phyloP scores from a whole-genome alignment of 1,284 basidiomycete species.

The Leccinum pachyderme region DNA sequence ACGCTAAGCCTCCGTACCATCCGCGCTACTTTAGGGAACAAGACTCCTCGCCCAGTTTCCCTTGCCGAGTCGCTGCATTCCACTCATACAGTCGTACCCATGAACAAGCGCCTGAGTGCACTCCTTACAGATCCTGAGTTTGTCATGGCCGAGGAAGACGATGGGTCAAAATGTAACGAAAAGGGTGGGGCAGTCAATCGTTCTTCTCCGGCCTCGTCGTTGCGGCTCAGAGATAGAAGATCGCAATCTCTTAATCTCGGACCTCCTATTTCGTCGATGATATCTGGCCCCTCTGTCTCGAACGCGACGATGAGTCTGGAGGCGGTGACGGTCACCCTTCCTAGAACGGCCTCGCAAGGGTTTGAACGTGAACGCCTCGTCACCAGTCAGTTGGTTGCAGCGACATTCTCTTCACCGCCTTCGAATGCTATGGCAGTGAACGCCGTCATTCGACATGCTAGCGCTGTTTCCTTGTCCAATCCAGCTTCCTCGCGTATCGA shows the following conservation, averaged over 20 bases:
- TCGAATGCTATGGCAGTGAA: conserved; percentile 11
- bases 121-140: conserved; percentile 65
- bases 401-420: conserved; percentile 24
- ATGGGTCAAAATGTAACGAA: conserved; percentile 37
- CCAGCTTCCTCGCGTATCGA: conserved; percentile 16
- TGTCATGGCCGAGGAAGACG: conserved; percentile 50
- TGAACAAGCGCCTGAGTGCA: conserved; percentile 63
- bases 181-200: conserved; percentile 21
- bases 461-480: conserved; percentile 10
- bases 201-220: conserved; percentile 27
- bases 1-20: conserved; percentile 71
- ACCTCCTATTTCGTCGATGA: conserved; percentile 32
- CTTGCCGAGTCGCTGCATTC: conserved; percentile 73
- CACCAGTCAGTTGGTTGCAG: conserved; percentile 15
- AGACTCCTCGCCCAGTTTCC: conserved; percentile 66
- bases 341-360: conserved; percentile 31
- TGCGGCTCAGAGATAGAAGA: conserved; percentile 50
- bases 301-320: conserved; percentile 34
- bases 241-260: conserved; percentile 61
- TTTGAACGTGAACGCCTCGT: conserved; percentile 24
- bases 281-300: conserved; percentile 24
- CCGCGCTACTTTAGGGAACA: conserved; percentile 50
- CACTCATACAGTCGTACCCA: conserved; percentile 61
- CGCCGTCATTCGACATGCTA: conserved; percentile 13
- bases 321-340: conserved; percentile 30